Percentiles rank a stretch among this genome's conserved stretches.
These are phyloP conservation scores for Dichomitus squalens DNA, from an alignment of 1,284 basidiomycete genomes.

Conservation along the genomic window DNA sequence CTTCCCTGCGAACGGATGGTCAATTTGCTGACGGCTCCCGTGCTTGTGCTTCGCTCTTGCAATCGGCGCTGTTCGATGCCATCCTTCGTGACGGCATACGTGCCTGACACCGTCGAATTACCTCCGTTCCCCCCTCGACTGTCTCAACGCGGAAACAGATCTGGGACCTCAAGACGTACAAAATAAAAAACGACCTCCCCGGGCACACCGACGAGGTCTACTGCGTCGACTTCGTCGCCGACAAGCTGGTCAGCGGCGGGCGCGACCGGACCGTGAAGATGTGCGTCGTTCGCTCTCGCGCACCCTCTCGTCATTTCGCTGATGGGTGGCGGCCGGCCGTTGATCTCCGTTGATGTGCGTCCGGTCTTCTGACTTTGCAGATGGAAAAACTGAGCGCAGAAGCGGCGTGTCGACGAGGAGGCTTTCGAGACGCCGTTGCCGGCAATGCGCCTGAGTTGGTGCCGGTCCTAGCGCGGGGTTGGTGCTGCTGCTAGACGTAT, in stretches of 20 bases:
- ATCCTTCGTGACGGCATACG: not conserved
- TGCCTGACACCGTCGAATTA: not conserved
- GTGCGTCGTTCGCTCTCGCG: constrained; percentile 41
- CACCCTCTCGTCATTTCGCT: not conserved
- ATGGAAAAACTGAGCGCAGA: constrained; percentile 4
- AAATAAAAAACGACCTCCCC: constrained; percentile 90
- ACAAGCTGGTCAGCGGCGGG: constrained; percentile 97
- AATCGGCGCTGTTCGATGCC: not conserved
- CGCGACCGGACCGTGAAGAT: constrained; percentile 74
- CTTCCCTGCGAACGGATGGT: not conserved
- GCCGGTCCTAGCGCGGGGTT: too few relatives aligned
- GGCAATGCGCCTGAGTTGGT: not conserved
- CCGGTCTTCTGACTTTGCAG: not conserved
- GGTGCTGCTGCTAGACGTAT: not conserved
- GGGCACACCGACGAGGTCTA: constrained; percentile 99
- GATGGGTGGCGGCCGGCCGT: not conserved
- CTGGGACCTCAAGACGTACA: constrained; percentile 95
- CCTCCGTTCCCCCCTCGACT: not conserved
- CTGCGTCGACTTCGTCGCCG: constrained; percentile 97
- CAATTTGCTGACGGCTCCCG: not conserved
- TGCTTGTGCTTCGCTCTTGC: not conserved
- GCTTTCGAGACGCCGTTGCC: not conserved
- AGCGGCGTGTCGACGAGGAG: not conserved
- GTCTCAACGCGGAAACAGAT: constrained; percentile 51
- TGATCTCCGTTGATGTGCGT: not conserved